Conservation (phyloP, 1,284 basidiomycete genomes). For the Ustilago vetiveriae region DNA sequence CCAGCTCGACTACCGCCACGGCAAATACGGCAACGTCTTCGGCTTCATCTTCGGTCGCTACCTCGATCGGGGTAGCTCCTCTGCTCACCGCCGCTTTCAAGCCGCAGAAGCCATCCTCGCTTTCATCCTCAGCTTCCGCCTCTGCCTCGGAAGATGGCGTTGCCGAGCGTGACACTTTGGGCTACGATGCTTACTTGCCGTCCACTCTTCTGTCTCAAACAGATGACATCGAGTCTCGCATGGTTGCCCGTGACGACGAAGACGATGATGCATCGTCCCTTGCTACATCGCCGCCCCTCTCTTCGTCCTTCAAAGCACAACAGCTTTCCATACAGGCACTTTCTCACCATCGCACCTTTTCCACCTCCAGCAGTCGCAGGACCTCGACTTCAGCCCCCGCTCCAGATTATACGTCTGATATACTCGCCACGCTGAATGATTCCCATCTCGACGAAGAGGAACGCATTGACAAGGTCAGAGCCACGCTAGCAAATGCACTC, state of each 20-base stretch:
- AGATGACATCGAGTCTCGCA: slow-evolving; percentile 4
- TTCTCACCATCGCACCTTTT: slow-evolving; percentile 31
- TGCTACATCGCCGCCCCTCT: slow-evolving; percentile 44
- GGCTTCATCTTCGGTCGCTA: slow-evolving; percentile 10
- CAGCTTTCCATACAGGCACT: slow-evolving; percentile 46
- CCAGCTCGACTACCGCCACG: slow-evolving; percentile 17
- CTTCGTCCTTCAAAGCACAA: slow-evolving; percentile 47
- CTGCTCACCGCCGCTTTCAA: slow-evolving; percentile 40
- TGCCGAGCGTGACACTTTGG: slow-evolving; percentile 10
- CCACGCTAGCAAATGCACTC: slow-evolving; percentile 39
- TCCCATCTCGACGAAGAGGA: slow-evolving; percentile 54
- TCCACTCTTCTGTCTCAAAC: slow-evolving; percentile 15
- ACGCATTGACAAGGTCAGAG: slow-evolving; percentile 54
- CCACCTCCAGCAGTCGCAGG: slow-evolving; percentile 30
- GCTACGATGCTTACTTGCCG: slow-evolving; percentile 26
- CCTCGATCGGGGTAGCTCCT: slow-evolving; percentile 17
- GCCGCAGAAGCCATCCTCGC: slow-evolving; percentile 48
- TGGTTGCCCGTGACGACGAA: slow-evolving; percentile 1
- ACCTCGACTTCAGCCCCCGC: slow-evolving; percentile 31
- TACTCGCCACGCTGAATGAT: slow-evolving; percentile 49
- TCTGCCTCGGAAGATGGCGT: slow-evolving; percentile 51
- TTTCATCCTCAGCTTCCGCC: slow-evolving; percentile 48
- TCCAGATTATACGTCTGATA: slow-evolving; percentile 27
- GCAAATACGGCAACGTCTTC: slow-evolving; percentile 17
- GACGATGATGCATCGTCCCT: slow-evolving; percentile 29